Percentiles rank a stretch among this genome's conserved stretches.
phyloP scores from a whole-genome alignment of 2,329 filamentous ascomycete species.

The Fusarium coicis region DNA sequence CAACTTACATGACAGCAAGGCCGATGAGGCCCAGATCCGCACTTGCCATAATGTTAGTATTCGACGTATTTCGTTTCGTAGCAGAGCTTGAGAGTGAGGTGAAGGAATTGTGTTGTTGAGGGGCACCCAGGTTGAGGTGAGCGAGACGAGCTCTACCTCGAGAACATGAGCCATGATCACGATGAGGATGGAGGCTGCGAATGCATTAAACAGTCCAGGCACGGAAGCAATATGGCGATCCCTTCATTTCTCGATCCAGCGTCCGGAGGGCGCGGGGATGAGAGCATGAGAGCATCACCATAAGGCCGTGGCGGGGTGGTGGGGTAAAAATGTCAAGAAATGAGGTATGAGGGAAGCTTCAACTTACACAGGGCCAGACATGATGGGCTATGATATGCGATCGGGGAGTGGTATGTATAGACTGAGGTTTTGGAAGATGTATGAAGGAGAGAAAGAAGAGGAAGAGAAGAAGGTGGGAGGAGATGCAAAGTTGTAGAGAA shows the following conservation, averaged over 20 bases:
- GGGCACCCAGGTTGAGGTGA: constrained; percentile 76
- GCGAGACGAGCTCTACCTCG: constrained; percentile 76
- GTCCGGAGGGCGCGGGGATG: constrained; percentile 49
- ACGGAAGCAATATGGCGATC: constrained; percentile 26
- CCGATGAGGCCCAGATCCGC: constrained; percentile 93
- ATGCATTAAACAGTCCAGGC: constrained; percentile 1
- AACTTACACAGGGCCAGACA: constrained; percentile 77
- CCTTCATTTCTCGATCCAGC: constrained; percentile 33
- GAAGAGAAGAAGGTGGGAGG: constrained; percentile 30
- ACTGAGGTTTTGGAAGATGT: constrained; percentile 29
- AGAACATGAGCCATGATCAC: constrained; percentile 52
- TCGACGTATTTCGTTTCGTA: constrained; percentile 48
- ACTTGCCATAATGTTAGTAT: constrained; percentile 71
- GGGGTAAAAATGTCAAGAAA: constrained; percentile 48
- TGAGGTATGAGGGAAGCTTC: constrained; percentile 40
- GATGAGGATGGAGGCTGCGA: constrained; percentile 18
- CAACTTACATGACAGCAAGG: constrained; percentile 85
- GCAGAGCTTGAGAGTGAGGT: constrained; percentile 45
- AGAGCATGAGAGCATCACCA: constrained; percentile 44
- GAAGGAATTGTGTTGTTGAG: constrained; percentile 55
- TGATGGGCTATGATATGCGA: constrained; percentile 54
- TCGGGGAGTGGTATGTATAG: constrained; percentile 19
- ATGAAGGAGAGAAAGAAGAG: constrained; percentile 31
- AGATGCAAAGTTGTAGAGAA: constrained; percentile 39
- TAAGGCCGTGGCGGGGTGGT: constrained; percentile 51